Percentiles rank a stretch among this genome's conserved stretches.
These are phyloP conservation scores for Kodamaea laetipori DNA, from an alignment of 805 yeast genomes.

Conservation along the genomic window DNA sequence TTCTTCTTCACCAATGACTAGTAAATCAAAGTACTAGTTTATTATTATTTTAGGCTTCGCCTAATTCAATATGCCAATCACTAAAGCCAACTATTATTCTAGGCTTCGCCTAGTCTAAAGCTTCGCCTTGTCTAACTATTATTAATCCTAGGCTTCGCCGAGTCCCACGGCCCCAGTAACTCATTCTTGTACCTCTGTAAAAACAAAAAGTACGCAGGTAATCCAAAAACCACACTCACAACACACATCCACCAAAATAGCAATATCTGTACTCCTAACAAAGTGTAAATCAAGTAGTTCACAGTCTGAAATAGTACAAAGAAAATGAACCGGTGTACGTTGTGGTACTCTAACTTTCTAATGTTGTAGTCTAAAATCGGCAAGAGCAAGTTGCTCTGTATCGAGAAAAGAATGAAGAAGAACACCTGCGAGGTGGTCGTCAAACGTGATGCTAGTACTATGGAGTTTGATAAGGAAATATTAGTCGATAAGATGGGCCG, in stretches of 20 bases:
- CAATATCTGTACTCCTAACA: constrained; percentile 31
- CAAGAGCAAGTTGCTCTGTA: constrained; percentile 68
- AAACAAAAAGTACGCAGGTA: constrained; percentile 71
- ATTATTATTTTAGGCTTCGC: too few species aligned
- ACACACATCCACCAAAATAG: constrained; percentile 54
- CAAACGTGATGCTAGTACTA: constrained; percentile 87
- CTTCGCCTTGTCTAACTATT: too few species aligned
- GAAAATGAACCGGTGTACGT: constrained; percentile 20
- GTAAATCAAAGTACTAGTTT: too few species aligned
- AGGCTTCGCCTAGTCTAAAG: too few species aligned
- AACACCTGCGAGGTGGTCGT: constrained; percentile 74
- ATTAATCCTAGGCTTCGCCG: constrained; percentile 63
- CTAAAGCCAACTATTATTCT: too few species aligned
- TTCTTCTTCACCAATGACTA: too few species aligned
- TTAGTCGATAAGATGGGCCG: constrained; percentile 74
- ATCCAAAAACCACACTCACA: constrained; percentile 49
- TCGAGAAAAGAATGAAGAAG: constrained; percentile 74
- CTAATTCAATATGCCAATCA: too few species aligned
- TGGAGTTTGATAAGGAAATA: constrained; percentile 79
- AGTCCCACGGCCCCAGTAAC: constrained; percentile 92
- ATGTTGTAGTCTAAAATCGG: constrained; percentile 70
- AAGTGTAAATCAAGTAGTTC: constrained; percentile 34
- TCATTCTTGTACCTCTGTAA: constrained; percentile 82
- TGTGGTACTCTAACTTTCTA: constrained; percentile 39
- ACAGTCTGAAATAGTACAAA: constrained; percentile 28